Base-by-base conservation (phyloP, 139 green algal species). In the Tetraselmis chui region DNA sequence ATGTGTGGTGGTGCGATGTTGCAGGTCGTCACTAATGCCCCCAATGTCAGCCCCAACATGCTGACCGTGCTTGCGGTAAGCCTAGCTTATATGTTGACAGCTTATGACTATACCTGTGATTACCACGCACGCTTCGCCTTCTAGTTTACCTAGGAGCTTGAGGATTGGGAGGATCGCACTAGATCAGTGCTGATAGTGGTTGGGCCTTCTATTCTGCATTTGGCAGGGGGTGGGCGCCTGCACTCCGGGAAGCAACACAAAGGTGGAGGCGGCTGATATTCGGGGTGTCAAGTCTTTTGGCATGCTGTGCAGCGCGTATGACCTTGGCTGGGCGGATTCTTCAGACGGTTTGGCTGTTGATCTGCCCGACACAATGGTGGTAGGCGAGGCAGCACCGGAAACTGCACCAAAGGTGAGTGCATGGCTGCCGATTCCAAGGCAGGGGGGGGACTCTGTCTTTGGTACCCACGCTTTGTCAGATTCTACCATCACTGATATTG, bases 291-390 rank as follows among this genome's bases (percentile, higher is more conserved):
- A 93, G 32, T 92, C 83, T 78, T 87, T 86, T 32, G 94, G 94
- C 78, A 97, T 97, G 94, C 87, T 97, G 27, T 96, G 92, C 86
- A 92, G 87, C 29, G 91, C 91, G 0, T 82, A 89, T 74, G 93
- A 97, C 80, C 87, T 93, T 76, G 94, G 94, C 23, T 97, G 94
- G 94, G 80, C 32, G 24, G 30, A 83, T 1, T 82, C 82, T 28
- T 81, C 85, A 2, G 89, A 93, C 67, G 88, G 87, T 1, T 75
- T 91, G 84, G 80, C 94, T n/a, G 80, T 93, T 1, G 84, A 91
- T 75, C 84, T 96, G 81, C 89, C 87, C 27, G 86, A 89, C 5
- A 83, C 89, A 1, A 76, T 85, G 1, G 75, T 86, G 32, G 79
- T 91, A 28, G 92, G 92, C 22, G 79, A 85, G n/a, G 25, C 83